Base-by-base conservation (phyloP, 306 rosid species). In the Oemleria cerasiformis region DNA sequence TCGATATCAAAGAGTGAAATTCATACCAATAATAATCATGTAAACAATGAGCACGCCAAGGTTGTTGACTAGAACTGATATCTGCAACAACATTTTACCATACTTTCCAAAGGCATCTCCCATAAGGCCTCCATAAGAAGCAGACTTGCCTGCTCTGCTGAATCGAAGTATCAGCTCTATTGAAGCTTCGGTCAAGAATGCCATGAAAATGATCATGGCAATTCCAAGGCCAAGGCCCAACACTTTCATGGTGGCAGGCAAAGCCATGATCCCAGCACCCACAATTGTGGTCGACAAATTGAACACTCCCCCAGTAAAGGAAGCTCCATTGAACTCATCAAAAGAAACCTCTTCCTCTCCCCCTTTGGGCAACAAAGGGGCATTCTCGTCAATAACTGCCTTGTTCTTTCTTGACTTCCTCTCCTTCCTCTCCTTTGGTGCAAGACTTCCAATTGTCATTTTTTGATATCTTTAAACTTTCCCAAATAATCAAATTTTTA, bases 211-310 rank as follows among this genome's bases (percentile, higher is more conserved):
- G 66, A 92, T 89, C 67, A 83, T 68, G 77, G 77, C 73, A 77
- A 92, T 84, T 75, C 97, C 97, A 68, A 92, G 96, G 39, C 78
- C 73, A 84, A 92, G 88, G 56, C 97, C 97, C 79, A 92, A 63
- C 61, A 76, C 88, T 76, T 80, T 92, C 81, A 92, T 76, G 45
- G 92, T 84, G 12, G 97, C 97, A 15, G 97, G 97, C 80, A 92
- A 82, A 41, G 89, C 91, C 97, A 92, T 92, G 78, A 92, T 89
- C 60, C 97, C 97, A 34, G 97, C 96, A 65, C 97, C 97, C 70
- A 92, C 86, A 63, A 87, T 77, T 55, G 97, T 87, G 67, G 97
- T 92, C 7, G 97, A 86, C 23, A 92, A 90, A 71, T 92, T 92
- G 74, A 92, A 87, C 43, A 89, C 96, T 19, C 89, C 97, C n/a